Evolutionary conservation across 345 rosid genomes (phyloP).

Genomic region (Brassica carinata): DNA sequence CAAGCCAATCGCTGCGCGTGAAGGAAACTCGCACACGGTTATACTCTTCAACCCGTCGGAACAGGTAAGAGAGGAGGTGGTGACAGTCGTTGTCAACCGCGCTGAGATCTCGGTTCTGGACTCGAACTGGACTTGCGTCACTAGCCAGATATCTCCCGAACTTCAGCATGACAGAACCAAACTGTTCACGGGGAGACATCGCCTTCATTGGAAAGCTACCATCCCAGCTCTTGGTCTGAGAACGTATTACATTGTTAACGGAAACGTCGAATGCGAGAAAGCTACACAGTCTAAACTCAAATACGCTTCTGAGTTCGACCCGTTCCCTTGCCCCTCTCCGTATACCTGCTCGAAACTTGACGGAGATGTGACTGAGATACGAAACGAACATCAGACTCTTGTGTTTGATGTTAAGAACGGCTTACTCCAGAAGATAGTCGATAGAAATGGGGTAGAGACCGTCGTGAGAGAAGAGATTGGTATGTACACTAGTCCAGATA

Average conservation of each 20-base stretch:
- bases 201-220: conserved; percentile 91
- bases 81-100: conserved; percentile 68
- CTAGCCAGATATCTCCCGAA: conserved; percentile 96
- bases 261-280: conserved; percentile 77
- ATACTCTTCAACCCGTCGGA: conserved; percentile 84
- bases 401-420: conserved; percentile 67
- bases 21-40: conserved; percentile 78
- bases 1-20: conserved; percentile 64
- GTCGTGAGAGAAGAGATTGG: conserved; percentile 73
- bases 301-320: conserved; percentile 49
- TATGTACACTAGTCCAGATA: conserved; percentile 71
- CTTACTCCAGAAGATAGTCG: conserved; percentile 61
- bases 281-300: conserved; percentile 70
- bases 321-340: conserved; percentile 73
- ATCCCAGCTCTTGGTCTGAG: conserved; percentile 89
- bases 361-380: conserved; percentile 58
- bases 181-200: conserved; percentile 79
- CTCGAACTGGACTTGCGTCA: conserved; percentile 87
- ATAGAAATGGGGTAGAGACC: conserved; percentile 51
- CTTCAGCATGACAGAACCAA: conserved; percentile 72
- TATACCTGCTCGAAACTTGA: conserved; percentile 76
- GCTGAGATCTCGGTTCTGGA: conserved; percentile 81
- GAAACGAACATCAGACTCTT: conserved; percentile 69
- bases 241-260: conserved; percentile 79
- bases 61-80: conserved; percentile 82